Evolutionary conservation across 2,329 filamentous ascomycete genomes (phyloP).

Genomic region (Sclerotinia subarctica): DNA sequence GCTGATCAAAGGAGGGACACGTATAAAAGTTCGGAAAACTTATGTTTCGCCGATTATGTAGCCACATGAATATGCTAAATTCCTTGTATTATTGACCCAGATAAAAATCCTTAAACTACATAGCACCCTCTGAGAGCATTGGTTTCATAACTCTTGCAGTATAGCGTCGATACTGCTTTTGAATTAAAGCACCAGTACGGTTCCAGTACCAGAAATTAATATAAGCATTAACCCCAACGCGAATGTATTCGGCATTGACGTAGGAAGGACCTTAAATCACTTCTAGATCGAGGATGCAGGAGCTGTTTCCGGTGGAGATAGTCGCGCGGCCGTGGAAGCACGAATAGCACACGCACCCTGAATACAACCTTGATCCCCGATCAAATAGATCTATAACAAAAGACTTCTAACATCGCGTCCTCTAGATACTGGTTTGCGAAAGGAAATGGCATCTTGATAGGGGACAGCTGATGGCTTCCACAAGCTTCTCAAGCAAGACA

Average conservation of each 20-base stretch:
- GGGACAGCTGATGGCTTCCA: neutral
- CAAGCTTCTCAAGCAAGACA: neutral
- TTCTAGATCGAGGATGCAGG: constrained; percentile 39
- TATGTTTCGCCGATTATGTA: constrained; percentile 43
- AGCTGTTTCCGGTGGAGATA: constrained; percentile 31
- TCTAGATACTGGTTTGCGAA: neutral
- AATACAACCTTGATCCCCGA: neutral
- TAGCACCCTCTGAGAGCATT: constrained; percentile 44
- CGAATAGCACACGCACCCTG: constrained; percentile 24
- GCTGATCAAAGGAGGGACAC: neutral
- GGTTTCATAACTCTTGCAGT: constrained; percentile 44
- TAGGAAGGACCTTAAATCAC: constrained; percentile 42
- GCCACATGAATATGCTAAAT: constrained; percentile 50
- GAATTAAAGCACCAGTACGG: constrained; percentile 43
- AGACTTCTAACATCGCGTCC: neutral
- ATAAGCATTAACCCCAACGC: constrained; percentile 40
- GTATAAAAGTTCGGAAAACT: neutral
- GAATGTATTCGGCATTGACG: constrained; percentile 50
- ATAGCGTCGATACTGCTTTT: constrained; percentile 42
- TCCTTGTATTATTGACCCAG: constrained; percentile 47
- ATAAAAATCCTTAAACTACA: constrained; percentile 44
- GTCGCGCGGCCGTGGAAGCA: constrained; percentile 35
- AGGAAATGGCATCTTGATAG: neutral
- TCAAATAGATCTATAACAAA: neutral
- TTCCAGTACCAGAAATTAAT: constrained; percentile 53